Evolutionary conservation across 2,329 filamentous ascomycete genomes (phyloP), one percentile per base, ranked within the genome.

Genomic region (Monilinia vaccinii-corymbosi): DNA sequence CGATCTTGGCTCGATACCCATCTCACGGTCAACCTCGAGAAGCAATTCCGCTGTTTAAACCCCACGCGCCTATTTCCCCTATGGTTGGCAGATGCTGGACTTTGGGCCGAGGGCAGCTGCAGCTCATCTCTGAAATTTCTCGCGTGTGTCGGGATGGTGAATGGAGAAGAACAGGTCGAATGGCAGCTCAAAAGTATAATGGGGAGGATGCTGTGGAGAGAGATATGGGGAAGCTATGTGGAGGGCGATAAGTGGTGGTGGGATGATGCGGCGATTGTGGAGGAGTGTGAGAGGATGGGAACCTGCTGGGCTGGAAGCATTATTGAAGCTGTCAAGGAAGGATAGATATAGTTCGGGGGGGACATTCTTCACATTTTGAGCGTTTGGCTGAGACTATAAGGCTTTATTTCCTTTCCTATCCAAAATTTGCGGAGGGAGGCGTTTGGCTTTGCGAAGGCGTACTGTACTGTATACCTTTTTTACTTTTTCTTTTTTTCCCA

Each of bases 1-100:
- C 75, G 79, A 40, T 70, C 74, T 1, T 89, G 86, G 86, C 74
- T 89, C 2, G 81, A 86, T 47, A 76, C 81, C 4, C 76, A 86
- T 56, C 74, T 89, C 0, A 70, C 86, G 2, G 70, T 80, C 8
- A 85, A 84, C 60, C 72, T 89, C 0, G 81, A 85, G 67, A 75
- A 76, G 25, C 74, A 79, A 18, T 85, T 82, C 60, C 78, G 81
- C 10, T 87, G 83, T 65, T 78, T 78, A 6, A 82, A 79, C 57
- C 86, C 86, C 0, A 81, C 77, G 42, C 77, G 77, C 11, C 72
- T 82, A 2, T 79, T 89, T 46, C 81, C 83, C 0, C 72, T 76
- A 32, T 86, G 84, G 80, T 75, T 88, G 18, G 75, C 74, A 0
- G 78, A 83, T 31, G 82, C 79, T 1, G 77, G 77, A 77, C 86